Base-by-base conservation (phyloP, 129 eudicot species). In the Artemisia annua region DNA sequence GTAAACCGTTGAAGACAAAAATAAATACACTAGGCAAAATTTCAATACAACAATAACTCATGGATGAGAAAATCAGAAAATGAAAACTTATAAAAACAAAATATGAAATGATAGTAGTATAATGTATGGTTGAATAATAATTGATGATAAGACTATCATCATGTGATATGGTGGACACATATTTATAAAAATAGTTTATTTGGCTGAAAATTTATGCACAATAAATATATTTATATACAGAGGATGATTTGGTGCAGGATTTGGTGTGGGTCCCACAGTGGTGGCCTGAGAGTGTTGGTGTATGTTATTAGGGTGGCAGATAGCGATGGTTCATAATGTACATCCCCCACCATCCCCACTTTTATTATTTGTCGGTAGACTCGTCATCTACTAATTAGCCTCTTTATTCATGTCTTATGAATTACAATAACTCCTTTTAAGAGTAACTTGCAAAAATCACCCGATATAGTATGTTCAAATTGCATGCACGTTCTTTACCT, bases 201-300 rank as follows among this genome's bases (percentile, higher is more conserved):
- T 64, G 69, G 69, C 51, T 39, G 15, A 64, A 15, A 17, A 64
- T 35, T 39, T 2, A 35, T 12, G 1, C 9, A 39, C 12, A 16
- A 18, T 24, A 24, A 24, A 2, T 24, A 24, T 24, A 24, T 2
- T 1, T 24, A 24, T 24, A 24, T 24, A 24, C 26, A 24, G 48
- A 35, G 44, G 79, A 75, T 18, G 66, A 75, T 75, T 75, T 75
- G 61, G 28, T 75, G 72, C 79, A 75, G 72, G 79, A 75, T 75
- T 53, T 65, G 71, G 71, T 39, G 63, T 51, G 30, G 78, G 77
- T 48, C 69, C 77, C 30, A 61, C 46, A 55, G 3, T 65, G 73
- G 79, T 65, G 79, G 72, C 72, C 79, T 74, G 54, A 43, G 19
- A 20, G 20, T 22, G 53, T 54, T 64, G 53, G 28, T 73, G 61